A percentile compares a stretch with the other conserved stretches of the same genome.
These are phyloP conservation scores for Silene uniflora DNA, from an alignment of 148 eudicot species.

Conservation along the genomic window DNA sequence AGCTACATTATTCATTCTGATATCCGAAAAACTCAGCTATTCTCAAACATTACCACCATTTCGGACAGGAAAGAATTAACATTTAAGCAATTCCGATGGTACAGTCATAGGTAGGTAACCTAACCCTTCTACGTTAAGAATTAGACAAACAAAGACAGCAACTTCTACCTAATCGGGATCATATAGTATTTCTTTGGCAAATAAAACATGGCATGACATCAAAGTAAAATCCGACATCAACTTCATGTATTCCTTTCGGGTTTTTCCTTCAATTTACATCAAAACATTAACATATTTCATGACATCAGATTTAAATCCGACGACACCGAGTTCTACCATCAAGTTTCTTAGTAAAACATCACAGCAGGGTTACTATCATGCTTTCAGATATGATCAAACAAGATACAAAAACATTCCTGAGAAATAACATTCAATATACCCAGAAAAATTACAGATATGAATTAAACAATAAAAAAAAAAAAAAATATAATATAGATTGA, in stretches of 20 bases:
- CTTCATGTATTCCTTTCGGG: background rate
- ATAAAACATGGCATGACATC: background rate
- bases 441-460: background rate
- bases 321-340: background rate
- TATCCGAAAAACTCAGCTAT: background rate
- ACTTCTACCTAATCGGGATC: background rate
- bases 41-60: background rate
- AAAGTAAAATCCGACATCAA: background rate
- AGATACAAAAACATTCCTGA: background rate
- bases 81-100: background rate
- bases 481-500: background rate
- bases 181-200: background rate
- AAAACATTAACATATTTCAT: background rate
- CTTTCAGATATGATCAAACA: background rate
- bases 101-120: slow-evolving; percentile 6
- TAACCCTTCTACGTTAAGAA: background rate
- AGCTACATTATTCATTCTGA: slow-evolving; percentile 7
- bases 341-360: background rate
- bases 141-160: slow-evolving; percentile 4
- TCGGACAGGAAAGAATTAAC: background rate
- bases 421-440: background rate
- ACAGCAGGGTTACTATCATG: background rate
- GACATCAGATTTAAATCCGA: background rate
- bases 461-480: background rate
- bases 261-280: background rate